These are phyloP conservation scores for Selenicereus undatus DNA, from an alignment of 148 eudicot genomes.

Conservation along the genomic window DNA sequence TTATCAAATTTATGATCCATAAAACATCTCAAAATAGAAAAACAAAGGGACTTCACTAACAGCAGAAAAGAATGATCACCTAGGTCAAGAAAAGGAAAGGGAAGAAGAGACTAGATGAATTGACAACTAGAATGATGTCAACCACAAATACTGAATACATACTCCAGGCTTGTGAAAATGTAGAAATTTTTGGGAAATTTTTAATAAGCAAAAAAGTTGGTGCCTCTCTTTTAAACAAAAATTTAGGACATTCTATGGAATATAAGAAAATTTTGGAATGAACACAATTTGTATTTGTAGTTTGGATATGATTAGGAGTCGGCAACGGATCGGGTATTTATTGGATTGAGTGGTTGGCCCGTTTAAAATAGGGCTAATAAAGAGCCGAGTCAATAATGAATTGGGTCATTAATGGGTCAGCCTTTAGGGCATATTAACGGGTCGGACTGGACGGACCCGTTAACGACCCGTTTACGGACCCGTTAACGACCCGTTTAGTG, in stretches of 20 bases:
- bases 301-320: constrained; percentile 7
- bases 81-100: background rate
- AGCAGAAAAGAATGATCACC: background rate
- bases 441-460: no score
- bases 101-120: background rate
- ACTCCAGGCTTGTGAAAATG: background rate
- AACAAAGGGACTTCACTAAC: background rate
- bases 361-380: no score
- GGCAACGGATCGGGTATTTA: no score
- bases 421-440: no score
- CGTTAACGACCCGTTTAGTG: no score
- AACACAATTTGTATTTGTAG: background rate
- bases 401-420: no score
- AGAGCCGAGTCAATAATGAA: no score
- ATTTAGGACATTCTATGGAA: background rate
- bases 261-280: background rate
- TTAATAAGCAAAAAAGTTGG: background rate
- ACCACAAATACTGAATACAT: background rate
- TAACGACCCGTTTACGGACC: no score
- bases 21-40: background rate
- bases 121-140: background rate
- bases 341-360: no score
- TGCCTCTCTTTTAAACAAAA: background rate
- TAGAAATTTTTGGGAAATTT: background rate
- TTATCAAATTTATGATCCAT: background rate